phyloP scores from a whole-genome alignment of 176 grass and related monocot species.

The Tillandsia leiboldiana region DNA sequence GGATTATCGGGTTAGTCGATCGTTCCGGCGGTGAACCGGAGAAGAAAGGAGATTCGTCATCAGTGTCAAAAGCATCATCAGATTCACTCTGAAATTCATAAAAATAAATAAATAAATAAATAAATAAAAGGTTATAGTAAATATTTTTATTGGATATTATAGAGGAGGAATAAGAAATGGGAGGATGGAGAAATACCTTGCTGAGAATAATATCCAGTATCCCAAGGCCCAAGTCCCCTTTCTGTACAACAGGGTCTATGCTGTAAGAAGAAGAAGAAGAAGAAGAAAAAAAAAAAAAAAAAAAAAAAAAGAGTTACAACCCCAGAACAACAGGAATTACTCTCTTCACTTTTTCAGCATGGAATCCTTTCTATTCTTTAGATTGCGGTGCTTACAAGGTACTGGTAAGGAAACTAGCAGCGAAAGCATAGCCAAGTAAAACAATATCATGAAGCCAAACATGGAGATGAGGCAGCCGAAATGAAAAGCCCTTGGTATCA shows the following conservation, averaged over 20 bases:
- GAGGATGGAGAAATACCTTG: constrained; percentile 1
- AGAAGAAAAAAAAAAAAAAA: too few species aligned
- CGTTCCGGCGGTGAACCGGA: too few species aligned
- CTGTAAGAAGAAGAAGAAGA: neutral
- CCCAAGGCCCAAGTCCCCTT: neutral
- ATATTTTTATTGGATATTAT: neutral
- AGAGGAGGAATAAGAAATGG: neutral
- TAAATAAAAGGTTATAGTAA: neutral
- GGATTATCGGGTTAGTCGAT: neutral
- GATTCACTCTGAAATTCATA: too few species aligned
- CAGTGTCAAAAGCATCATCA: too few species aligned
- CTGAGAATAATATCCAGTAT: constrained; percentile 12
- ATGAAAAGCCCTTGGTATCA: too few species aligned
- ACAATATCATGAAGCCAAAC: too few species aligned
- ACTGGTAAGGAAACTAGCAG: too few species aligned
- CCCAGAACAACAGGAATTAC: neutral
- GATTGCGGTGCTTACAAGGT: too few species aligned
- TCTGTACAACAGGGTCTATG: neutral
- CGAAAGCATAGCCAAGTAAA: too few species aligned
- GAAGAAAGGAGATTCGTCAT: too few species aligned
- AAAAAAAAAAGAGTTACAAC: neutral
- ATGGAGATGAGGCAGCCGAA: too few species aligned
- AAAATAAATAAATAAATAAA: neutral
- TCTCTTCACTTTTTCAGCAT: neutral
- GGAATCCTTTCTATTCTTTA: neutral